Evolutionary conservation across 2,329 filamentous ascomycete species (phyloP).

Genomic region (Teratosphaeria viscida): DNA sequence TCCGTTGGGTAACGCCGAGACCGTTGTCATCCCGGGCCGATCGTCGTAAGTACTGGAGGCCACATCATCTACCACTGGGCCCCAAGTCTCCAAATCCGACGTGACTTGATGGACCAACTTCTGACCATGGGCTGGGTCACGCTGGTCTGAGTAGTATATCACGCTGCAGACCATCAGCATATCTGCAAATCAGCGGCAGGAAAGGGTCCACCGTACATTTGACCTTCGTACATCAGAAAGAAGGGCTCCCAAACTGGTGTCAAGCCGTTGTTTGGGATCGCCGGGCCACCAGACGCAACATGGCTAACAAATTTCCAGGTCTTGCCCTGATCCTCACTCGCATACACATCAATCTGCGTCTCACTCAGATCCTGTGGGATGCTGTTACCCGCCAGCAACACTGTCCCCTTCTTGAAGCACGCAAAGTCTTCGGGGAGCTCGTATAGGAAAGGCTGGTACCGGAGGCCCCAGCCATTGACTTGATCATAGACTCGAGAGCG

Average conservation of each 20-base stretch:
- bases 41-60: conserved; percentile 51
- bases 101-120: conserved; percentile 57
- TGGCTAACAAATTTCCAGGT: conserved; percentile 60
- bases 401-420: conserved; percentile 49
- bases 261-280: conserved; percentile 51
- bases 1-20: conserved; percentile 46
- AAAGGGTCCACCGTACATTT: conserved; percentile 27
- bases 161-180: conserved; percentile 26
- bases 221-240: conserved; percentile 45
- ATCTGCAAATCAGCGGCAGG: no score
- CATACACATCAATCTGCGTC: conserved; percentile 62
- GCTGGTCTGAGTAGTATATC: conserved; percentile 62
- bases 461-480: conserved; percentile 53
- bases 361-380: conserved; percentile 49
- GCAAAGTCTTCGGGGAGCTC: conserved; percentile 50
- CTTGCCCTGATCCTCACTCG: conserved; percentile 47
- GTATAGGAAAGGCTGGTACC: conserved; percentile 61
- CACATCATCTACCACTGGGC: conserved; percentile 50
- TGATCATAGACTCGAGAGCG: conserved; percentile 53
- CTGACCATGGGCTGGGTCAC: conserved; percentile 55
- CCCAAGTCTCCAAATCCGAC: conserved; percentile 51
- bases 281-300: conserved; percentile 54
- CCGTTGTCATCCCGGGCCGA: conserved; percentile 58
- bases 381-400: conserved; percentile 52
- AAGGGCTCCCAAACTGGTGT: conserved; percentile 68